These are phyloP conservation scores for Arctium lappa DNA, from an alignment of 129 eudicot genomes.

Conservation along the genomic window DNA sequence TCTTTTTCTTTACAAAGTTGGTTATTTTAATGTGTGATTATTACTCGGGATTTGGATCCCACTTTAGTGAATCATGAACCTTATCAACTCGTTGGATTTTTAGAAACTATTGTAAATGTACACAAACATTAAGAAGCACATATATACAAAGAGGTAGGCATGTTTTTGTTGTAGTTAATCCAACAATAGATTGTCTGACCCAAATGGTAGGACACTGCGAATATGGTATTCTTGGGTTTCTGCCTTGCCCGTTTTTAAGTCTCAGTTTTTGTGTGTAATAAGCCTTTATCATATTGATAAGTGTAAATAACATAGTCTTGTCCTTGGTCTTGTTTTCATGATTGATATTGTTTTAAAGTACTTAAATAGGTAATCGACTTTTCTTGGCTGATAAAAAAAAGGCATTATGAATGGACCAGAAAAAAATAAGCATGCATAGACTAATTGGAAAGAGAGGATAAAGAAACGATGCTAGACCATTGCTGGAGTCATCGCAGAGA, in stretches of 20 bases:
- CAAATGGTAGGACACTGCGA: not conserved
- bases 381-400: not conserved
- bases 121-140: not conserved
- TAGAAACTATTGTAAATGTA: not conserved
- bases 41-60: not conserved
- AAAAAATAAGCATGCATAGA: not conserved
- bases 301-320: not conserved
- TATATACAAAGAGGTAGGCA: not conserved
- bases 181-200: not conserved
- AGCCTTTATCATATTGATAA: not conserved
- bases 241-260: not conserved
- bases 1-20: not conserved
- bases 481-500: too few species aligned
- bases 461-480: not conserved
- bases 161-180: not conserved
- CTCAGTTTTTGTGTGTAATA: not conserved
- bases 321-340: not conserved
- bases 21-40: not conserved
- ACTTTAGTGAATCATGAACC: slow-evolving; percentile 2
- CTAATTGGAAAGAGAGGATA: not conserved
- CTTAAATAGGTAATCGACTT: not conserved
- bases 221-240: not conserved
- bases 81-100: not conserved
- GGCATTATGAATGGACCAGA: not conserved
- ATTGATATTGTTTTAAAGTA: not conserved